Evolutionary conservation across 164 flowering plant genomes (phyloP), one percentile per base, ranked within the genome.

Genomic region (Amborella trichopoda): DNA sequence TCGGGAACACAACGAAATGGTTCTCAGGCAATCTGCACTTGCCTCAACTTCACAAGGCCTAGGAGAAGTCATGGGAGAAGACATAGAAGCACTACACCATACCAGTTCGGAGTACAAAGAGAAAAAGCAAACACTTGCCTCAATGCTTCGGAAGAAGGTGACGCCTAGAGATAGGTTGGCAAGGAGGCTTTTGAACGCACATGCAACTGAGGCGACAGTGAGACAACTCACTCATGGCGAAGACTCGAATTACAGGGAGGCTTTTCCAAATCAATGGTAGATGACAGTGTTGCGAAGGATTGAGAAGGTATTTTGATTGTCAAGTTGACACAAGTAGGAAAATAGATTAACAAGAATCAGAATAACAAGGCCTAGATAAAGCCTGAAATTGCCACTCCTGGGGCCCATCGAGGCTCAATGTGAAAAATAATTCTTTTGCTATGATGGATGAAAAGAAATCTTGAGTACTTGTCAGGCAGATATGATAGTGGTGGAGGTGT

Each of bases 231-330:
- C 67, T 2, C 18, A 54, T 49, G 77, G 61, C 9, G 91, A 72
- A 48, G 83, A 83, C 61, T 39, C 73, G 40, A 74, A 61, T 9
- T 80, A 80, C 61, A 68, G 81, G 50, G 93, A 87, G 71, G 79
- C 94, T 20, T 83, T 68, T 59, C 85, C 85, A 14, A 87, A 87
- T 71, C 91, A 79, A 40, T 83, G 90, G 94, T 81, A 76, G 66
- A 28, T 27, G 44, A 43, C 20, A n/a, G 14, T 1, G n/a, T 10
- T 44, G 10, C 28, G 23, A 6, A 25, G 26, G 19, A 41, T 41
- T 4, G 45, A n/a, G n/a, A n/a, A n/a, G n/a, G n/a, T n/a, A n/a
- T n/a, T n/a, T n/a, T n/a, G n/a, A n/a, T n/a, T n/a, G n/a, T n/a
- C n/a, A n/a, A n/a, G n/a, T n/a, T n/a, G n/a, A n/a, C n/a, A n/a